phyloP scores from a whole-genome alignment of 2,329 filamentous ascomycete species.

The Fusarium tjaetaba region DNA sequence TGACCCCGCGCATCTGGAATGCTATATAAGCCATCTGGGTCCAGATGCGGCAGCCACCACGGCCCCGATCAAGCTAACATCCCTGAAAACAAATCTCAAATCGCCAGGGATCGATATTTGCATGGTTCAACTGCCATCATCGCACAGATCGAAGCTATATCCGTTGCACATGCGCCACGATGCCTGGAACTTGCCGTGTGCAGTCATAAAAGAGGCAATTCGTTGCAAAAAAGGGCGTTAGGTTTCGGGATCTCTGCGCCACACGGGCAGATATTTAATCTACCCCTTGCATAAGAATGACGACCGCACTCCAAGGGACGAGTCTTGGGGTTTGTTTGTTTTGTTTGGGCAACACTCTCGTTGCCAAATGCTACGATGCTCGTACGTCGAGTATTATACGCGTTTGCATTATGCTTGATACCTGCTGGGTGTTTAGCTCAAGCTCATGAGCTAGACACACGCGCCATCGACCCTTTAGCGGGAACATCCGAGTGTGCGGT shows the following conservation, averaged over 20 bases:
- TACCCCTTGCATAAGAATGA: not conserved
- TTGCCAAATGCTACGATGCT: not conserved
- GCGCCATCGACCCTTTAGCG: not conserved
- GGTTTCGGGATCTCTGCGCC: not conserved
- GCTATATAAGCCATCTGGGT: not conserved
- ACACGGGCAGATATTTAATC: not conserved
- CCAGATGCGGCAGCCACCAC: not conserved
- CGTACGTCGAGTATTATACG: not conserved
- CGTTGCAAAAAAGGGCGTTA: not conserved
- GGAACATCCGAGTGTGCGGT: not conserved
- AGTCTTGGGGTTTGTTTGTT: not conserved
- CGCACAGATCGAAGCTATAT: not conserved
- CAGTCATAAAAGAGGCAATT: not conserved
- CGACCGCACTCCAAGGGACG: too few relatives aligned
- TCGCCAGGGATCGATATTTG: not conserved
- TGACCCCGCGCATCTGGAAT: not conserved
- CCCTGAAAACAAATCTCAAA: not conserved
- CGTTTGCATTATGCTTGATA: not conserved
- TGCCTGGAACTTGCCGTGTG: not conserved
- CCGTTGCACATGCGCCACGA: not conserved
- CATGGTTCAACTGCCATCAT: not conserved
- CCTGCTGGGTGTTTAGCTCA: not conserved
- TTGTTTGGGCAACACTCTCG: not conserved
- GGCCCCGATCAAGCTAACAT: not conserved
- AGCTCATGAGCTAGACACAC: not conserved